A percentile compares a stretch with the other conserved stretches of the same genome.
Evolutionary conservation across 148 eudicot species (phyloP).

Genomic region (Cornus kousa): DNA sequence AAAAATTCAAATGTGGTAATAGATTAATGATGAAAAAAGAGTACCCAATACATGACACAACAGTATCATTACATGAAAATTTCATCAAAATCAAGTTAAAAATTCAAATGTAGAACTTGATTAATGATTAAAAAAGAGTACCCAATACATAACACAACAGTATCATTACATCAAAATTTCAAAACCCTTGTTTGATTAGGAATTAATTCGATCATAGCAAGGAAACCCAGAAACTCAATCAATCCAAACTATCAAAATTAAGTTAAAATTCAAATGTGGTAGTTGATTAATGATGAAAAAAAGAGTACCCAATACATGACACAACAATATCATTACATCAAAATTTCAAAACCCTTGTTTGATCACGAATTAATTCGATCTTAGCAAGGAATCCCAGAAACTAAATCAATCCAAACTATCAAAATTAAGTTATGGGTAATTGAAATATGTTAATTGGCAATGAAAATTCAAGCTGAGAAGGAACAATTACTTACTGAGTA

Average conservation of each 20-base stretch:
- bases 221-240: background rate
- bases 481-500: constrained; percentile 50
- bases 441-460: background rate
- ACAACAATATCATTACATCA: background rate
- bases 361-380: background rate
- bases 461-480: background rate
- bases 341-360: background rate
- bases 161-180: background rate
- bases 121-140: background rate
- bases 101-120: no score
- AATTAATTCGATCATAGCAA: background rate
- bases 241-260: no score
- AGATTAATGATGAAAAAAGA: background rate
- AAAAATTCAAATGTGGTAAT: background rate
- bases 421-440: constrained; percentile 1
- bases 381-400: background rate
- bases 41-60: background rate
- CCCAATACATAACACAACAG: background rate
- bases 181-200: background rate
- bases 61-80: background rate
- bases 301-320: no score
- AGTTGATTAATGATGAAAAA: no score
- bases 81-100: no score
- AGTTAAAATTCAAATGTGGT: no score
- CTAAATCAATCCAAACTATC: background rate